Base-by-base conservation (phyloP, 352 stramenopile species). In the Phytophthora chlamydospora region DNA sequence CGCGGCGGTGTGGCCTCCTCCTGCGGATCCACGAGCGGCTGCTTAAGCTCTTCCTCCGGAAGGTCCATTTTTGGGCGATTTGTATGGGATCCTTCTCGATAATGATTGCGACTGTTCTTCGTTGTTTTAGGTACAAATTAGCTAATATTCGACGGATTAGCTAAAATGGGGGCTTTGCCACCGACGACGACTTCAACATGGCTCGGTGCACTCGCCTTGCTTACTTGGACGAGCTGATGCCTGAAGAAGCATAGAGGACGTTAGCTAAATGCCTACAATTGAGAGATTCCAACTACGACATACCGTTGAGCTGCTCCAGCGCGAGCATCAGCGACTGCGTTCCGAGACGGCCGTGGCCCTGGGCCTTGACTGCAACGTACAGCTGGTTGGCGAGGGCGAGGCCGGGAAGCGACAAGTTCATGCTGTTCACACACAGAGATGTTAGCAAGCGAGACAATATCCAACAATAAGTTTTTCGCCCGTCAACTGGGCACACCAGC, bases 281-380 rank as follows among this genome's bases (percentile, higher is more conserved):
- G 2, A 19, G 14, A 43, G 27, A n/a, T 29, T 31, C 31, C 36
- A 2, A 24, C 8, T 41, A n/a, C 17, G 38, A 32, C 59, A 38
- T 40, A 83, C 76, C 84, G 50, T 97, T 97, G 36, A 97, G 69
- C 45, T 89, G 83, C 68, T 97, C 89, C 17, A 97, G 68, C 8
- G 88, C 89, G 12, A 96, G 71, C 81, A 95, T 93, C 4, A 97
- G 71, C 7, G 89, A 83, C 44, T 97, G 89, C n/a, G 88, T 97
- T 38, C 89, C 89, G 6, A 93, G 64, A 7, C 80, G 74, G 8
- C 86, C 88, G 43, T 96, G 84, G 0, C 83, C 85, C 69, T 96
- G 85, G n/a, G 85, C 85, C 75, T 93, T 90, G 46, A 93, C 83
- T 4, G 86, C 85, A 31, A 95, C 59, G 58, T 96, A 97, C 9